Base-by-base conservation (phyloP, 78 protist genomes). In the Dictyostelium citrinum region DNA sequence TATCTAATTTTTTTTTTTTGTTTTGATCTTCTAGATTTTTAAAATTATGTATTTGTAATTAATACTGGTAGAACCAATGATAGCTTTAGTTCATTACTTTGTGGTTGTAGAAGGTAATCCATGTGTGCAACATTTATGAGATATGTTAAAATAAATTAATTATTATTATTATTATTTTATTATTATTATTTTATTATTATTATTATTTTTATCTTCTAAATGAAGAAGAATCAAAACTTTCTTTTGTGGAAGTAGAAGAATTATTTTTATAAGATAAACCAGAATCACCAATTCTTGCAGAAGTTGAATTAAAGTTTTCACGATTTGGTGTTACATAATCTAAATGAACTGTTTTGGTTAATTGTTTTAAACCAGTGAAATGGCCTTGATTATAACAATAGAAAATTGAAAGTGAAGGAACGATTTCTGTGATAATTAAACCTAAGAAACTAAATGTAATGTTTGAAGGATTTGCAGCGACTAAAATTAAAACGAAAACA, bases 361-460 rank as follows among this genome's bases (percentile, higher is more conserved):
- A 43, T 68, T 77, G 92, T 39, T 43, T 51, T 6, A 85, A 11
- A 61, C 92, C 92, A 24, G 58, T 3, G 33, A 85, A 72, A 76
- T 76, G 72, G 43, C 92, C 92, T 85, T 85, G 92, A 37, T 85
- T 85, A 70, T 85, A 85, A 43, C 78, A 74, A 43, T 85, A 85
- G 45, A 85, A 81, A 31, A 85, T 85, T 17, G 74, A 45, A 35
- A 85, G 37, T 2, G 60, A 64, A 9, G 92, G 92, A 3, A 85
- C 77, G 41, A 85, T 61, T 33, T 85, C 92, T 0, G 92, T 85
- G n/a, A 85, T 58, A 41, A 85, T 74, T 12, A 85, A 82, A 61
- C 92, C 92, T 2, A 85, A 17, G 79, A 85, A 85, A 61, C 84
- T 76, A 72, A 85, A 85, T n/a, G 79, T 33, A 22, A 85, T 61